Percentiles rank a stretch among this genome's conserved stretches.
Evolutionary conservation across 371 early-diverging fungal species (phyloP).

Genomic region (Phascolomyces articulosus): DNA sequence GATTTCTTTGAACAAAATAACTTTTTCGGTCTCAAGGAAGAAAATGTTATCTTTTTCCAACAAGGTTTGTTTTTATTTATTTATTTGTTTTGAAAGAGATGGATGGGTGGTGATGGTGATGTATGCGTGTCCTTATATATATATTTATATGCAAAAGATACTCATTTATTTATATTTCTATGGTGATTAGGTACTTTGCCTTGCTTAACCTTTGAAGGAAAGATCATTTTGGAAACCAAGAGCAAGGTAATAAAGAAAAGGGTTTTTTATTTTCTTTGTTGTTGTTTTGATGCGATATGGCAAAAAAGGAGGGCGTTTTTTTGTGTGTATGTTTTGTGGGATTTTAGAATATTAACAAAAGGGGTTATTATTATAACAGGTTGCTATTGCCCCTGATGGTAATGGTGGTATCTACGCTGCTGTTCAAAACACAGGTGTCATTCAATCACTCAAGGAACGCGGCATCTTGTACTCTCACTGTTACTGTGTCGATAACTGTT

Average conservation of each 20-base stretch:
- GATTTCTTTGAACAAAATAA: slow-evolving; percentile 73
- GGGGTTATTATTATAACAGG: too few species aligned
- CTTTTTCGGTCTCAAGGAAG: slow-evolving; percentile 81
- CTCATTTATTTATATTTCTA: not conserved
- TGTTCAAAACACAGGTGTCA: slow-evolving; percentile 75
- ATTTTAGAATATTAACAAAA: too few species aligned
- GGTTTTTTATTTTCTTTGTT: slow-evolving; percentile 16
- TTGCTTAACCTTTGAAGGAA: slow-evolving; percentile 80
- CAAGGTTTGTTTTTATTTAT: slow-evolving; percentile 68
- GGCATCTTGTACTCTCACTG: slow-evolving; percentile 88
- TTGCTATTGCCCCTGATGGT: slow-evolving; percentile 79
- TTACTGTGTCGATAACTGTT: slow-evolving; percentile 96
- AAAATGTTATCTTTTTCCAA: slow-evolving; percentile 89
- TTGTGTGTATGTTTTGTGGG: too few species aligned
- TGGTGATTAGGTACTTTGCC: slow-evolving; percentile 74
- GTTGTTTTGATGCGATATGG: not conserved
- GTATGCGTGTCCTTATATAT: not conserved
- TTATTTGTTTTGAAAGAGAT: not conserved
- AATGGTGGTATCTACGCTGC: slow-evolving; percentile 86
- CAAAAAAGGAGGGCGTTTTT: too few species aligned
- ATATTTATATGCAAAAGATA: not conserved
- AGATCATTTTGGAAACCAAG: slow-evolving; percentile 86
- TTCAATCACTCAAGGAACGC: slow-evolving; percentile 75
- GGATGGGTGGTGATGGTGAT: not conserved
- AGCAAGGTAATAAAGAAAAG: slow-evolving; percentile 72